These are phyloP conservation scores for Cladosporium colombiae DNA, from an alignment of 2,329 filamentous ascomycete species.

Conservation along the genomic window DNA sequence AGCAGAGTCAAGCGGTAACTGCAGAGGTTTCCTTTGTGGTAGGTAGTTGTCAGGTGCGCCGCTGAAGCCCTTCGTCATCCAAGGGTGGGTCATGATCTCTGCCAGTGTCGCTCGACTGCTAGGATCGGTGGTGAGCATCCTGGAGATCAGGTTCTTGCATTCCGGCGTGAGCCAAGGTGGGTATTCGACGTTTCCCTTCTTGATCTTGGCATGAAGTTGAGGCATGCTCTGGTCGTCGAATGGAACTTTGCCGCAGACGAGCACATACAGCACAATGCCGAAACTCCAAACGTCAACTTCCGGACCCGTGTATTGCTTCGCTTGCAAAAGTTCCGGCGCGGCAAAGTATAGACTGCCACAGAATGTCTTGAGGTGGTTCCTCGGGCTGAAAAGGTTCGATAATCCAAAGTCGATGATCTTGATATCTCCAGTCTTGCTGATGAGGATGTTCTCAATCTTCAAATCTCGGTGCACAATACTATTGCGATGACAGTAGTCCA, in stretches of 20 bases:
- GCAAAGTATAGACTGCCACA: slow-evolving; percentile 98
- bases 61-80: slow-evolving; percentile 91
- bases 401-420: slow-evolving; percentile 99
- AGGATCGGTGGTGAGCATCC: slow-evolving; percentile 95
- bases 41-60: slow-evolving; percentile 86
- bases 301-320: slow-evolving; percentile 89
- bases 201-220: slow-evolving; percentile 96
- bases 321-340: slow-evolving; percentile 89
- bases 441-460: slow-evolving; percentile 99
- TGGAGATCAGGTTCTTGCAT: slow-evolving; percentile 86
- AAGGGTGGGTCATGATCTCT: slow-evolving; percentile 93
- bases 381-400: slow-evolving; percentile 91
- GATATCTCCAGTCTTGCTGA: slow-evolving; percentile 98
- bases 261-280: slow-evolving; percentile 93
- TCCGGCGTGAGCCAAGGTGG: slow-evolving; percentile 90
- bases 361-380: slow-evolving; percentile 87
- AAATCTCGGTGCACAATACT: slow-evolving; percentile 96
- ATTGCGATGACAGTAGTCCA: slow-evolving; percentile 97
- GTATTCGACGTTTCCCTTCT: slow-evolving; percentile 94
- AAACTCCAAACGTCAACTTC: slow-evolving; percentile 99
- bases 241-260: slow-evolving; percentile 96
- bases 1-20: slow-evolving; percentile 76
- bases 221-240: slow-evolving; percentile 99
- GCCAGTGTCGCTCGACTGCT: slow-evolving; percentile 79
- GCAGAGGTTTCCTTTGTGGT: slow-evolving; percentile 77